Percentiles rank a stretch among this genome's conserved stretches.
phyloP scores from a whole-genome alignment of 1,284 basidiomycete species.

The Moesziomyces parantarcticus region DNA sequence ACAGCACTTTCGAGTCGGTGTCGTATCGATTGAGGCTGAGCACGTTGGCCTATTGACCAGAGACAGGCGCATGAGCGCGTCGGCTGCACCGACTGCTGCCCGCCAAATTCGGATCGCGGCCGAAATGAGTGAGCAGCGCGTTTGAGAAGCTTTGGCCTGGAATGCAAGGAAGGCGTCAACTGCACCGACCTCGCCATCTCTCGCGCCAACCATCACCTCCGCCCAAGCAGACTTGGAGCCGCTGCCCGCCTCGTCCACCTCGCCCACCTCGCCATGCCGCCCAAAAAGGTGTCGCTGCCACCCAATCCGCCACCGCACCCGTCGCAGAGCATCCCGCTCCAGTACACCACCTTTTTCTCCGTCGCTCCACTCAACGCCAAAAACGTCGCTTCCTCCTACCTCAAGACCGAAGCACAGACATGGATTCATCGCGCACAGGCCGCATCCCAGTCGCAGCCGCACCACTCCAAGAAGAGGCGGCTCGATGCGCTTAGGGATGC shows the following conservation, averaged over 20 bases:
- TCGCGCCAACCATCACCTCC: slow-evolving; percentile 7
- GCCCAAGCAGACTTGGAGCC: too few species aligned
- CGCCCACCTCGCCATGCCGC: slow-evolving; percentile 31
- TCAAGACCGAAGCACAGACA: slow-evolving; percentile 65
- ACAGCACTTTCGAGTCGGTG: too few species aligned
- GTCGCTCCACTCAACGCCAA: slow-evolving; percentile 65
- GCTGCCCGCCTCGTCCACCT: too few species aligned
- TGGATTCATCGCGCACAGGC: slow-evolving; percentile 56
- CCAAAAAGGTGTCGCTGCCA: slow-evolving; percentile 56
- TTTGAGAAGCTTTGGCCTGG: not conserved
- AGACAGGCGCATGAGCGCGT: too few species aligned
- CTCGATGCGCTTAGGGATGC: slow-evolving; percentile 23
- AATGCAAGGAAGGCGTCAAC: not conserved
- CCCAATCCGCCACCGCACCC: slow-evolving; percentile 52
- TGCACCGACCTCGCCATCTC: too few species aligned
- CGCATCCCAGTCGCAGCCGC: slow-evolving; percentile 17
- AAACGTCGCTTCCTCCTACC: slow-evolving; percentile 63
- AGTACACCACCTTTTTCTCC: slow-evolving; percentile 60
- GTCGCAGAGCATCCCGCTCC: slow-evolving; percentile 56
- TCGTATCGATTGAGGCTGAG: too few species aligned
- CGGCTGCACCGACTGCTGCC: too few species aligned
- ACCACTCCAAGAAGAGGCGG: slow-evolving; percentile 36
- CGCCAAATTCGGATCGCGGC: too few species aligned
- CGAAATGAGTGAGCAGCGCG: too few species aligned
- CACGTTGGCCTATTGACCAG: too few species aligned